Base-by-base conservation (phyloP, 129 eudicot genomes). In the Lactuca saligna region DNA sequence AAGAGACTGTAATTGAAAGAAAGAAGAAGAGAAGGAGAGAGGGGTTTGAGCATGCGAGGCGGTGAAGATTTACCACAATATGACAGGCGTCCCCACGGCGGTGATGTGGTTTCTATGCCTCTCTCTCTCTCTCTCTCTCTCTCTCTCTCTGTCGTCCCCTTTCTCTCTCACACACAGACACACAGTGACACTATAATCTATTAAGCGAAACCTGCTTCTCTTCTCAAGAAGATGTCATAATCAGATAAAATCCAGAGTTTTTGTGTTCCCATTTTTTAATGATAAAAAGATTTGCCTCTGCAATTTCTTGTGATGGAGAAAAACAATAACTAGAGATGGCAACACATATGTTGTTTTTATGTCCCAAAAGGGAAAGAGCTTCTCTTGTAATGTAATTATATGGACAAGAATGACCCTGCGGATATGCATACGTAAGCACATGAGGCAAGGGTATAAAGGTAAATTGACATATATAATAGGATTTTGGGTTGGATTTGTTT, bases 21-120 rank as follows among this genome's bases (percentile, higher is more conserved):
- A 20, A 32, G 20, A 29, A 59, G 70, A 13, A 10, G 38, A 32
- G 17, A 17, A 8, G 49, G n/a, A 50, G 11, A 57, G 32, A 53
- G 60, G 58, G 37, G 59, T 25, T 38, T 54, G 66, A 62, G 60
- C 8, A 39, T 37, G 69, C 34, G 65, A 67, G 79, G 60, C 74
- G 79, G 79, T 67, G 66, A 72, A 69, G 75, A 76, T 51, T 61
- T 76, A 76, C 71, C 81, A 62, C 35, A 31, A 53, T 20, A 17
- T 69, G 71, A 68, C 80, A 76, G 65, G 64, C 80, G 70, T 68
- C 69, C 69, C 68, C 6, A 44, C 42, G 33, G 46, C 57, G 20
- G 29, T 57, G 72, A 50, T 71, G 39, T 6, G 51, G 42, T 48
- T 48, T 48, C 49, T 20, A 4, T 15, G 44, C 61, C 44, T 48